These are phyloP conservation scores for Chondrus crispus DNA, from an alignment of 23 red algal species.

Conservation along the genomic window DNA sequence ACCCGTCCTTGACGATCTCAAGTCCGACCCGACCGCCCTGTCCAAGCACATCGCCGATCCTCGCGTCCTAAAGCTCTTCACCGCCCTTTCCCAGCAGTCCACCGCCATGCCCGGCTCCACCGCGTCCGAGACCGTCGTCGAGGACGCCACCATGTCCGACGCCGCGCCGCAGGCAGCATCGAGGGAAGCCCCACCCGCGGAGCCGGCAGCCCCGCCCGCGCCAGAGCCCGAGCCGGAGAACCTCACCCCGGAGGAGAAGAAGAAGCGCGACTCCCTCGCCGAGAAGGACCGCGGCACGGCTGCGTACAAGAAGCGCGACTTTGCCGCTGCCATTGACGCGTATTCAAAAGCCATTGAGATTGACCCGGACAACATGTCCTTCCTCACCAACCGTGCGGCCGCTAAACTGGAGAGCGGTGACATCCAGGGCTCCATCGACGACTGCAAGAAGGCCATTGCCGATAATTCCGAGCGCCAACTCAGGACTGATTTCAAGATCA, in stretches of 20 bases:
- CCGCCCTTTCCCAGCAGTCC: slow-evolving; percentile 46
- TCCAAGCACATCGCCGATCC: slow-evolving; percentile 72
- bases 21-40: slow-evolving; percentile 52
- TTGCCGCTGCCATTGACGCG: slow-evolving; percentile 60
- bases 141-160: slow-evolving; percentile 36
- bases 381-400: slow-evolving; percentile 85
- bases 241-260: background rate
- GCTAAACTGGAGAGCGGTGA: slow-evolving; percentile 85
- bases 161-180: background rate
- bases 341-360: slow-evolving; percentile 84
- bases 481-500: slow-evolving; percentile 91
- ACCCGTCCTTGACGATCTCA: slow-evolving; percentile 52
- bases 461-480: slow-evolving; percentile 77
- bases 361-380: slow-evolving; percentile 80
- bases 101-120: background rate
- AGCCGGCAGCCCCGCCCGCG: background rate
- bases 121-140: slow-evolving; percentile 23
- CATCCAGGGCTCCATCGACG: slow-evolving; percentile 51
- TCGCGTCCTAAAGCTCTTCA: slow-evolving; percentile 81
- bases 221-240: background rate
- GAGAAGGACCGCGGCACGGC: slow-evolving; percentile 80
- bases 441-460: slow-evolving; percentile 79
- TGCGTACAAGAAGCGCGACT: slow-evolving; percentile 86
- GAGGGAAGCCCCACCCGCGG: background rate
- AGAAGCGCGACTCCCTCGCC: slow-evolving; percentile 35